These are phyloP conservation scores for Gracilariopsis chorda DNA, from an alignment of 23 red algal species.

Conservation along the genomic window DNA sequence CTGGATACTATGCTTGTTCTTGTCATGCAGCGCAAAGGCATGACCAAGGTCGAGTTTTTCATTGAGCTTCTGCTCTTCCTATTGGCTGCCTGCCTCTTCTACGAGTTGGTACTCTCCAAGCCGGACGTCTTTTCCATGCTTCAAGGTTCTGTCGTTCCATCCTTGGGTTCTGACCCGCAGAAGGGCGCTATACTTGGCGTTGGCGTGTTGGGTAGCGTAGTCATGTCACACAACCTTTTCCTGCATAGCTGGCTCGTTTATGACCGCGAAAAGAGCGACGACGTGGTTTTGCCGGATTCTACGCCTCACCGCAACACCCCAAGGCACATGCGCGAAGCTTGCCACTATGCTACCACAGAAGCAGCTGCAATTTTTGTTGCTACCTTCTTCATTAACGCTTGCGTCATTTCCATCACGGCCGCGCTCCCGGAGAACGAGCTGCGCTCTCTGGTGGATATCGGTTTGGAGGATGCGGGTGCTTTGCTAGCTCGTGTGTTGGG, in stretches of 20 bases:
- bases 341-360: slow-evolving; percentile 65
- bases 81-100: slow-evolving; percentile 59
- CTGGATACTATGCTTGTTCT: slow-evolving; percentile 86
- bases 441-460: slow-evolving; percentile 10
- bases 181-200: slow-evolving; percentile 71
- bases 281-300: not conserved
- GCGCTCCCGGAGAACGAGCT: slow-evolving; percentile 37
- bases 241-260: slow-evolving; percentile 82
- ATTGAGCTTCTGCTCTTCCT: slow-evolving; percentile 72
- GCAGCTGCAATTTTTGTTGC: slow-evolving; percentile 66
- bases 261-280: not conserved
- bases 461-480: slow-evolving; percentile 71
- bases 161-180: slow-evolving; percentile 39
- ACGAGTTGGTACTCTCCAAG: slow-evolving; percentile 63
- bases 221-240: slow-evolving; percentile 97
- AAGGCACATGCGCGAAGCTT: not conserved
- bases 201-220: slow-evolving; percentile 80
- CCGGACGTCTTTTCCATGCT: slow-evolving; percentile 42
- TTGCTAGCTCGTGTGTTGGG: slow-evolving; percentile 40
- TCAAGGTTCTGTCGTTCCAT: slow-evolving; percentile 57
- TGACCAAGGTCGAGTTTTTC: slow-evolving; percentile 65
- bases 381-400: slow-evolving; percentile 76
- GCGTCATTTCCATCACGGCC: slow-evolving; percentile 68
- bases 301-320: not conserved
- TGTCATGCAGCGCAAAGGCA: slow-evolving; percentile 70